These are phyloP conservation scores for Mortierella hygrophila DNA, from an alignment of 192 early-diverging fungal genomes.

Conservation along the genomic window DNA sequence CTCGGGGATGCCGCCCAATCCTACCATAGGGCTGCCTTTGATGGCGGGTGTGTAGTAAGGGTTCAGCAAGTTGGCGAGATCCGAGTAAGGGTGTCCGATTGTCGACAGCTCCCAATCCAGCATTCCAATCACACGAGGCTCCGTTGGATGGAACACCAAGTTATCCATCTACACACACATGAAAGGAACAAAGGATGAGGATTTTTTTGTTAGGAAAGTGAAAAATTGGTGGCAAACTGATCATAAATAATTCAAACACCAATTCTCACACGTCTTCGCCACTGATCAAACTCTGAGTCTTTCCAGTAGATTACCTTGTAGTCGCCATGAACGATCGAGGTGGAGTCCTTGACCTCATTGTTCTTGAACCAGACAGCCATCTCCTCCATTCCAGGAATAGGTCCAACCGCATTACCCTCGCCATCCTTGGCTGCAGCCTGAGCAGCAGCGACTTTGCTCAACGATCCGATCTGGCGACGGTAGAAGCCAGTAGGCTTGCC, in stretches of 20 bases:
- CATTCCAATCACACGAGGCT: conserved; percentile 83
- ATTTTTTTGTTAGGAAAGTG: too few relatives aligned
- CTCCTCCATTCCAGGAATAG: conserved; percentile 75
- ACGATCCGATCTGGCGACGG: conserved; percentile 82
- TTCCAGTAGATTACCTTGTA: conserved; percentile 72
- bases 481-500: conserved; percentile 83
- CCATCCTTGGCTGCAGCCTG: conserved; percentile 79
- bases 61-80: conserved; percentile 89
- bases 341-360: conserved; percentile 78
- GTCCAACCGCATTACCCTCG: conserved; percentile 69
- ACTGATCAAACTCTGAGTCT: neutral
- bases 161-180: conserved; percentile 19
- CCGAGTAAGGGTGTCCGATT: conserved; percentile 91
- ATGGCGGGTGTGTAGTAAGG: conserved; percentile 69
- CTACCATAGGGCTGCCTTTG: conserved; percentile 40
- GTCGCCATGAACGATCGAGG: conserved; percentile 93
- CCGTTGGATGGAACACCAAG: conserved; percentile 81
- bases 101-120: conserved; percentile 96
- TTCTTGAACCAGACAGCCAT: conserved; percentile 81
- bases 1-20: conserved; percentile 57
- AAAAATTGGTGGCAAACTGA: neutral
- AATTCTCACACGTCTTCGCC: neutral
- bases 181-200: neutral
- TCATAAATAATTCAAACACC: neutral
- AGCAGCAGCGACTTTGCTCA: conserved; percentile 71